Base-by-base conservation (phyloP, 768 basidiomycete species). In the Trametes villosa region DNA sequence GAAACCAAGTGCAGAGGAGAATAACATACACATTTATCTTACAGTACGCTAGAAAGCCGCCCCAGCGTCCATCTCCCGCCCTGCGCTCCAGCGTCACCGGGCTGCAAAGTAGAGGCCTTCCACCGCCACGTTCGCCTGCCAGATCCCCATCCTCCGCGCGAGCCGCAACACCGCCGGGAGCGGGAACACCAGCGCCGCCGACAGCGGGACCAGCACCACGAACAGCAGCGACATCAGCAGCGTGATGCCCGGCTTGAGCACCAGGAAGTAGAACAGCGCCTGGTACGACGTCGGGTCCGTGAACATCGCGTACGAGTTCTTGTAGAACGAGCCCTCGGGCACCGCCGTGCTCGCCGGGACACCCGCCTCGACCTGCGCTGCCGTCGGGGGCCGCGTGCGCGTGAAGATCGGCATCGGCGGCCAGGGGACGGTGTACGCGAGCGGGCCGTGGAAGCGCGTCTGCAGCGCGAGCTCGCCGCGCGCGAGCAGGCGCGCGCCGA, bases 221-320 rank as follows among this genome's bases (percentile, higher is more conserved):
- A 91, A 70, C 22, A 76, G 65, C 15, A 91, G 70, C 6, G 83
- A 81, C 34, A 92, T 76, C 18, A 88, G 75, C 27, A 94, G 73
- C 1, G 91, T 91, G 71, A 93, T 89, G 30, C 84, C 80, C 2
- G 92, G 90, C 71, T 94, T 94, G 77, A 94, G 86, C 50, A 93
- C 89, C 61, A 94, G 81, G 75, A 94, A 94, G 71, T 94, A 93
- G 78, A 94, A 93, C 3, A 94, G 80, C 0, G 92, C 87, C 76
- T 90, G 89, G 72, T 91, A 93, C 18, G 91, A 89, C 5, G 88
- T 90, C 38, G 88, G 76, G 67, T 93, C 91, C 41, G 87, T 86
- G 74, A 93, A 93, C 91, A 93, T 91, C 7, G 88, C 82, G 67
- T 91, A 92, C 2, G 88, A 75, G 62, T 92, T 93, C 68, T 83